These are phyloP conservation scores for Monosporozyma aerobia DNA, from an alignment of 805 yeast genomes.

Conservation along the genomic window DNA sequence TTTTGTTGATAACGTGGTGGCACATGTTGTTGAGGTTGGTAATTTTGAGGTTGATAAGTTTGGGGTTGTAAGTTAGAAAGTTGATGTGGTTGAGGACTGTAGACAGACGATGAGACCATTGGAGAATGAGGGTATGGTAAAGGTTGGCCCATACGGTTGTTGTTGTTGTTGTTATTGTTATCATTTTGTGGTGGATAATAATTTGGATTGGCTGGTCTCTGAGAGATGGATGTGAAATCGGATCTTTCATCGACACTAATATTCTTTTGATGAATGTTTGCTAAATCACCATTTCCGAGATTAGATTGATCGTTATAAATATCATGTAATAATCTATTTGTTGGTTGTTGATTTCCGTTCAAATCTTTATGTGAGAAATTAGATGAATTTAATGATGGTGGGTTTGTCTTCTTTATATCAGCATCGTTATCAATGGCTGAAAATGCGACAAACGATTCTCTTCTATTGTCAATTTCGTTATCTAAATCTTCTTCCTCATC, in stretches of 20 bases:
- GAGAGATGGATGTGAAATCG: constrained; percentile 71
- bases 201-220: constrained; percentile 59
- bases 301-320: constrained; percentile 10
- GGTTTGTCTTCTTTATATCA: not conserved
- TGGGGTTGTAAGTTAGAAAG: constrained; percentile 9
- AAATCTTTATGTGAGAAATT: constrained; percentile 15
- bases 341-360: constrained; percentile 9
- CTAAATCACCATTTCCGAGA: constrained; percentile 3
- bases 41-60: constrained; percentile 7
- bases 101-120: not conserved
- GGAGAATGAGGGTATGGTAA: constrained; percentile 6
- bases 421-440: constrained; percentile 17
- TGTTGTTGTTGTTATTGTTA: not conserved
- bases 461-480: constrained; percentile 2
- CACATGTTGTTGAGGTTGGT: constrained; percentile 2
- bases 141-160: not conserved
- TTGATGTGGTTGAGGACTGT: constrained; percentile 9
- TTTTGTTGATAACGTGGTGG: constrained; percentile 18
- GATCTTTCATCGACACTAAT: constrained; percentile 32
- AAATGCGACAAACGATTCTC: constrained; percentile 11
- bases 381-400: constrained; percentile 17
- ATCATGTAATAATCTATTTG: constrained; percentile 18
- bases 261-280: constrained; percentile 2
- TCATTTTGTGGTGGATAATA: not conserved
- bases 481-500: constrained; percentile 3